Conservation (phyloP, 208 protist species). For the Leishmania amazonensis region DNA sequence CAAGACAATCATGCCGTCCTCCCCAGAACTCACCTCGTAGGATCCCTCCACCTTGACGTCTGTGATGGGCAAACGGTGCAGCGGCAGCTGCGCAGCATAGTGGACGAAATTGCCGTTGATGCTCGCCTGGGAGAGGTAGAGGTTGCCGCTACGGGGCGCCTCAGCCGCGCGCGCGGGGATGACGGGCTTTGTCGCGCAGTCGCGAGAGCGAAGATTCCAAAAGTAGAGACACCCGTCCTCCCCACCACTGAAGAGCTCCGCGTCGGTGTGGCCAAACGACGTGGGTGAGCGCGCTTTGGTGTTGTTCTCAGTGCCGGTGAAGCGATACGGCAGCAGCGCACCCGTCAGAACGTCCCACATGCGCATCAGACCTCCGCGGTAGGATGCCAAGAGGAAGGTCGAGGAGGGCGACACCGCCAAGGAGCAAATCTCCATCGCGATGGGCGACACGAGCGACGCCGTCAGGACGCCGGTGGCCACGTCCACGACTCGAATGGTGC, state of each 20-base stretch:
- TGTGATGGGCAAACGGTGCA: constrained; percentile 57
- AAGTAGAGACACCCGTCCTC: constrained; percentile 77
- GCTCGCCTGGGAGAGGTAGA: constrained; percentile 8
- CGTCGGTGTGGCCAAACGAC: constrained; percentile 61
- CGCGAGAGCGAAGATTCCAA: constrained; percentile 50
- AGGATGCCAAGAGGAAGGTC: constrained; percentile 66
- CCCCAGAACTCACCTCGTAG: constrained; percentile 66
- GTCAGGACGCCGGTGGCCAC: constrained; percentile 69
- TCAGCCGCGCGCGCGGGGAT: not conserved
- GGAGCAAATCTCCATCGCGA: constrained; percentile 68
- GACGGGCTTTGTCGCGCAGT: constrained; percentile 4
- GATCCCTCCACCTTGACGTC: constrained; percentile 74
- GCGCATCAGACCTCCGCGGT: constrained; percentile 66
- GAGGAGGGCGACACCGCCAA: constrained; percentile 81
- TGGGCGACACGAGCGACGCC: constrained; percentile 66
- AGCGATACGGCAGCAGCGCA: constrained; percentile 52
- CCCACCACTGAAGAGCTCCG: constrained; percentile 63
- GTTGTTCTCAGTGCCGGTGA: constrained; percentile 67
- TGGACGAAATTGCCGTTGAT: constrained; percentile 16
- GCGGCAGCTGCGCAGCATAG: constrained; percentile 32
- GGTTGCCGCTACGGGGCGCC: constrained; percentile 3
- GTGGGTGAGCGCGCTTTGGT: constrained; percentile 48
- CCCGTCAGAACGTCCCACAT: constrained; percentile 80
- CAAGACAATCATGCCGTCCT: constrained; percentile 67
- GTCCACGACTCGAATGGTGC: constrained; percentile 75